These are phyloP conservation scores for Eucalyptus fibrosa DNA, from an alignment of 345 rosid genomes.

Conservation along the genomic window DNA sequence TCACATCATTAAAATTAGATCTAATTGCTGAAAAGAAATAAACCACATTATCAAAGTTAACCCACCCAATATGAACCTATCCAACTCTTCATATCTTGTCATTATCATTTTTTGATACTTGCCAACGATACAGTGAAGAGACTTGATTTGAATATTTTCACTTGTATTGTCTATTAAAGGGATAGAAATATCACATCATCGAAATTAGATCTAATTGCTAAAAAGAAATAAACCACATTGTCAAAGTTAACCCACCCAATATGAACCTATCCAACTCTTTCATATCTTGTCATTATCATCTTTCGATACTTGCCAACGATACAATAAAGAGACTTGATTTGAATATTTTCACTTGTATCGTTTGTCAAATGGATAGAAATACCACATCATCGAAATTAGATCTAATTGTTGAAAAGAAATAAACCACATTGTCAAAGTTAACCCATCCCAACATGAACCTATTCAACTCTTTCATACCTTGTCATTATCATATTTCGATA, in stretches of 20 bases:
- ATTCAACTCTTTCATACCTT: background rate
- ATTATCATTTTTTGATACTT: background rate
- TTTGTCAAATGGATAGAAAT: background rate
- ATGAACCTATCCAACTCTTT: background rate
- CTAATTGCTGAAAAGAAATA: background rate
- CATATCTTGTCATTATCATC: too few species aligned
- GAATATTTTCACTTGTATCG: background rate
- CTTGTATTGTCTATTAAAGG: background rate
- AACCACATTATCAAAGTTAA: background rate
- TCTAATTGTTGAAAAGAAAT: background rate
- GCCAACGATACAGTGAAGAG: background rate
- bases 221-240: background rate
- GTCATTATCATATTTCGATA: background rate
- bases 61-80: background rate
- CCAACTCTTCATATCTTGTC: background rate
- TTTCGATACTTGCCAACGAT: background rate
- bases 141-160: background rate
- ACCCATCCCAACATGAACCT: background rate
- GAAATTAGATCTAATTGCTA: background rate
- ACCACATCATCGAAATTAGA: background rate
- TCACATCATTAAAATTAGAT: background rate
- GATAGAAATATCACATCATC: background rate
- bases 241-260: background rate
- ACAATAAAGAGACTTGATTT: background rate
- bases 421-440: background rate